Evolutionary conservation across 305 asterid species (phyloP).

Genomic region (Plantago coronopus): DNA sequence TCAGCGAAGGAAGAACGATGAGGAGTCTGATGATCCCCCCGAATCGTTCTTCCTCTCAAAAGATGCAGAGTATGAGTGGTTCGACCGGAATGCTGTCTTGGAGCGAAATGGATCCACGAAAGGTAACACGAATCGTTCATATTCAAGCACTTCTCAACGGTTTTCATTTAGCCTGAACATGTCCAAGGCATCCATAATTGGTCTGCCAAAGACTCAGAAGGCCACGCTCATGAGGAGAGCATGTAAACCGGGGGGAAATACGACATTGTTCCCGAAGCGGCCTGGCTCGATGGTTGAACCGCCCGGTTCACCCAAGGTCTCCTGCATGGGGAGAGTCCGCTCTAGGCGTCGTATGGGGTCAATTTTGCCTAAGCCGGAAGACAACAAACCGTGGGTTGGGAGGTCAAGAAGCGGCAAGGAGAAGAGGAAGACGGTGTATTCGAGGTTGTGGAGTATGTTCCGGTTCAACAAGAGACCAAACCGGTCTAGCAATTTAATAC

Average conservation of each 20-base stretch:
- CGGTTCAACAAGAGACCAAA: conserved; percentile 33
- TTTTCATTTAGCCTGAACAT: conserved; percentile 32
- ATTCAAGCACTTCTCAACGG: conserved; percentile 45
- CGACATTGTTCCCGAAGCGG: conserved; percentile 56
- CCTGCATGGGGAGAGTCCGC: conserved; percentile 86
- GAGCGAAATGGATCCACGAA: conserved; percentile 72
- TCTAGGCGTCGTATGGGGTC: conserved; percentile 71
- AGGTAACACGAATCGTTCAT: conserved; percentile 37
- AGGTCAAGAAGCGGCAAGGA: conserved; percentile 35
- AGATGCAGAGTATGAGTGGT: conserved; percentile 87
- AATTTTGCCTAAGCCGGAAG: conserved; percentile 34
- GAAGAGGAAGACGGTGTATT: conserved; percentile 40
- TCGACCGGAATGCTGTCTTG: conserved; percentile 64
- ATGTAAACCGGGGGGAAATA: conserved; percentile 38
- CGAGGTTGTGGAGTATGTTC: conserved; percentile 49
- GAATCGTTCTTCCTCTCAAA: conserved; percentile 82
- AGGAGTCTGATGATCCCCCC: conserved; percentile 25
- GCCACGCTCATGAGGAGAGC: conserved; percentile 44
- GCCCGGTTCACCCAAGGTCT: conserved; percentile 92
- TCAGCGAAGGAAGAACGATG: no score
- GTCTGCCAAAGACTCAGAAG: conserved; percentile 72
- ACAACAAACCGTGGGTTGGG: conserved; percentile 20
- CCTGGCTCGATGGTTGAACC: conserved; percentile 40
- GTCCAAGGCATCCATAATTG: conserved; percentile 51
- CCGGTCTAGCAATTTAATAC: conserved; percentile 31